Evolutionary conservation across 495 filamentous ascomycete species (phyloP).

Genomic region (Talaromyces ruber): DNA sequence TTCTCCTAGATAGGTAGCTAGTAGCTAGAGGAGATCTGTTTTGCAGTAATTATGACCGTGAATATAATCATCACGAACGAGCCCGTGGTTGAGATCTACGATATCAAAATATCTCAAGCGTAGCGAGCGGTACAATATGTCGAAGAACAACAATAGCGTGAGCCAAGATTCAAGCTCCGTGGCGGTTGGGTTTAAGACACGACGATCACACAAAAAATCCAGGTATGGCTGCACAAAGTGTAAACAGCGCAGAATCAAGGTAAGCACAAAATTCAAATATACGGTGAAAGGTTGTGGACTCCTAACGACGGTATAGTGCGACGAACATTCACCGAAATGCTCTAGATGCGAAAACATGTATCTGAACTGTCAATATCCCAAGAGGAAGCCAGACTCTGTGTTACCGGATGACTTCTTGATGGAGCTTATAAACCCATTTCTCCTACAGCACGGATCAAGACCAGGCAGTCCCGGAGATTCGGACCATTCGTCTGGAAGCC

Average conservation of each 20-base stretch:
- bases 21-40: neutral
- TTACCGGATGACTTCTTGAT: neutral
- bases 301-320: constrained; percentile 14
- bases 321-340: constrained; percentile 17
- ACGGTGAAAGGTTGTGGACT: neutral
- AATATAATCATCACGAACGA: neutral
- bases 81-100: neutral
- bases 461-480: neutral
- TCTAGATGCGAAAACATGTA: constrained; percentile 15
- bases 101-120: neutral
- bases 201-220: constrained; percentile 26
- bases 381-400: neutral
- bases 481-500: neutral
- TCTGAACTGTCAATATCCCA: constrained; percentile 15
- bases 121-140: neutral
- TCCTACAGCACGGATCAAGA: neutral
- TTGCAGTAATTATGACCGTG: neutral
- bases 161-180: neutral
- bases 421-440: neutral
- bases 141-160: neutral
- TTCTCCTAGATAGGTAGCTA: neutral
- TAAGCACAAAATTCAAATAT: neutral
- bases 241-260: constrained; percentile 28
- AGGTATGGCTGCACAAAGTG: constrained; percentile 26
- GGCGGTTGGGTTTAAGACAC: constrained; percentile 12